Percentiles rank a stretch among this genome's conserved stretches.
phyloP scores from a whole-genome alignment of 2,329 filamentous ascomycete species.

The Xylaria sp. region DNA sequence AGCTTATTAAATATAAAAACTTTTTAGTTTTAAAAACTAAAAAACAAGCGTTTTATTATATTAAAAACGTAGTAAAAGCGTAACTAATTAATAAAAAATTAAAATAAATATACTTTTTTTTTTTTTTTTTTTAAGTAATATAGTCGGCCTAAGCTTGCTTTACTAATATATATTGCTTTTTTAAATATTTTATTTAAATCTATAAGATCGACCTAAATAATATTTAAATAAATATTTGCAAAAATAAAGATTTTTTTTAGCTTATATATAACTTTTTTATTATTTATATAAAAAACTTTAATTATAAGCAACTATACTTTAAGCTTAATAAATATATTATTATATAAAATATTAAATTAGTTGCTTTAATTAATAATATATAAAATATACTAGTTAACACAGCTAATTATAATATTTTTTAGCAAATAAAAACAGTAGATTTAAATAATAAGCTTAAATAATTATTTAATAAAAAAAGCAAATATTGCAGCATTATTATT shows the following conservation, averaged over 20 bases:
- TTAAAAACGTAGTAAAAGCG: background rate
- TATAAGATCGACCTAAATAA: no score
- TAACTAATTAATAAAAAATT: background rate
- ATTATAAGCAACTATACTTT: background rate
- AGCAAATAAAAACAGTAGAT: background rate
- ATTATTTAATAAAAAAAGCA: background rate
- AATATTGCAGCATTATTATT: background rate
- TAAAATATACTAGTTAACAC: background rate
- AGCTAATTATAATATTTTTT: constrained; percentile 6
- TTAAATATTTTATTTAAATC: constrained; percentile 1
- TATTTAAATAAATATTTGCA: constrained; percentile 13
- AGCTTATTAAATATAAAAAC: background rate
- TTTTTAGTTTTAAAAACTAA: background rate
- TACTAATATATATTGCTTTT: constrained; percentile 1
- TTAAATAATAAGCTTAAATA: background rate
- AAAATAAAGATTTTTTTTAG: constrained; percentile 7
- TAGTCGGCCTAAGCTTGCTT: no score
- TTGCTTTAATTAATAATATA: constrained; percentile 4
- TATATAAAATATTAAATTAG: background rate
- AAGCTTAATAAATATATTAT: background rate
- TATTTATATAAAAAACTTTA: constrained; percentile 1
- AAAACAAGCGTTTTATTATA: no score
- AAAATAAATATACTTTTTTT: background rate
- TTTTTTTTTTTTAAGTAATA: no score
- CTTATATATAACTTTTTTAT: constrained; percentile 5